Evolutionary conservation across 495 filamentous ascomycete genomes (phyloP).

Genomic region (Neurospora sp.): DNA sequence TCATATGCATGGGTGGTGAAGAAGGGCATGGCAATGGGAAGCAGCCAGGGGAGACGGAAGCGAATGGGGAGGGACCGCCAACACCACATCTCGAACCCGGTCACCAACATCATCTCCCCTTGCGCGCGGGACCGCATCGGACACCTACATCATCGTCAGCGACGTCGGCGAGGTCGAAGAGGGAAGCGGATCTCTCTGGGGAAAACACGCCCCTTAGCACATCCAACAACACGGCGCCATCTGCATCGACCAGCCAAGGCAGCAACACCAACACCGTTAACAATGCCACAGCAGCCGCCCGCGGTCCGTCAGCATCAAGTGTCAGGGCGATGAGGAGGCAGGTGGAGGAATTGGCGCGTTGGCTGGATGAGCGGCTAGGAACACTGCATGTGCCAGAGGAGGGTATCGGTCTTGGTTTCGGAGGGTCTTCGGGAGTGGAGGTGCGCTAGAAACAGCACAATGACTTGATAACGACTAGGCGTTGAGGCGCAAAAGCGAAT

Average conservation of each 20-base stretch:
- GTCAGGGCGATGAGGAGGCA: conserved; percentile 33
- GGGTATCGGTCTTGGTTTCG: conserved; percentile 20
- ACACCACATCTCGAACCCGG: background rate
- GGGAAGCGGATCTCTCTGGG: background rate
- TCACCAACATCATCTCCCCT: background rate
- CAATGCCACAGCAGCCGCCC: conserved; percentile 5
- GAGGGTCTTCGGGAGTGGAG: background rate
- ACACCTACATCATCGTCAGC: conserved; percentile 23
- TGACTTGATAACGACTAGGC: background rate
- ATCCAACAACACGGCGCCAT: conserved; percentile 1
- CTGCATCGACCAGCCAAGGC: conserved; percentile 16
- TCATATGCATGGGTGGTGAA: conserved; percentile 42
- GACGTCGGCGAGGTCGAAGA: background rate
- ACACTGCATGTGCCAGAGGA: conserved; percentile 34
- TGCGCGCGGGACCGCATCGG: conserved; percentile 25
- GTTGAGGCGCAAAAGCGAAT: background rate
- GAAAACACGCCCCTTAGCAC: background rate
- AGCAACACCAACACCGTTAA: conserved; percentile 2
- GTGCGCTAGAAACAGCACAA: background rate
- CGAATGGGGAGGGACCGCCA: background rate
- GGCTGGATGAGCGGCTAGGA: conserved; percentile 34
- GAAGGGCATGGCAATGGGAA: background rate
- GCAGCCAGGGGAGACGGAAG: background rate
- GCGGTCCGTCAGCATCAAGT: conserved; percentile 16
- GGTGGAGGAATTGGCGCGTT: conserved; percentile 37